Base-by-base conservation (phyloP, 202 grass and related monocot genomes). In the Eragrostis tef region DNA sequence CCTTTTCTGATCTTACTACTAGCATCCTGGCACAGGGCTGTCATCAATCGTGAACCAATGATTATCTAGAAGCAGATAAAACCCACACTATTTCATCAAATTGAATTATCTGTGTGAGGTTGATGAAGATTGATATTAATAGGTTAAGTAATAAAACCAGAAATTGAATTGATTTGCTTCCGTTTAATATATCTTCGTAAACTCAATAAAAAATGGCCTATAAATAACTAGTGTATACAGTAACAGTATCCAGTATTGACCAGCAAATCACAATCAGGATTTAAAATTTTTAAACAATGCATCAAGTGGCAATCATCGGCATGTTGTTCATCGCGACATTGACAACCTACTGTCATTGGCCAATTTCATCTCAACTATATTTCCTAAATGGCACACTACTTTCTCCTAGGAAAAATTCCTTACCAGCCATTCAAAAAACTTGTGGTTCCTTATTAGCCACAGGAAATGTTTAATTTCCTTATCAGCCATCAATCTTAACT, bases 131-230 rank as follows among this genome's bases (percentile, higher is more conserved):
- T 57, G 64, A 81, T 17, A 81, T 10, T 12, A 70, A 47, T 45
- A 77, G 57, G 42, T 73, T 78, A 0, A 71, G 24, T 65, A 44
- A 14, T 62, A 39, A 16, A 67, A 50, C 11, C 29, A 5, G 7
- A 86, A 49, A 70, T 49, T 44, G 27, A 26, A 66, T 71, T 79
- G 41, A 74, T 44, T 66, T 56, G 31, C 27, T 39, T 19, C 3
- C 24, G 25, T 71, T 58, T 41, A 49, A 7, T 44, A 48, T 39
- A 76, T 26, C 16, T 44, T 14, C 31, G 48, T 71, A 59, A 86
- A 67, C 44, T 78, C 39, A 57, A 65, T 65, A 5, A 3, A 6
- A 59, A 22, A 25, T 25, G 9, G 61, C 16, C 4, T 53, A 16
- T 46, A 70, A 48, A 65, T 20, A 54, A 41, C 11, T 48, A 64